Evolutionary conservation across 805 yeast species (phyloP), one percentile per base, ranked within the genome.

Genomic region (Scheffersomyces stipitis): DNA sequence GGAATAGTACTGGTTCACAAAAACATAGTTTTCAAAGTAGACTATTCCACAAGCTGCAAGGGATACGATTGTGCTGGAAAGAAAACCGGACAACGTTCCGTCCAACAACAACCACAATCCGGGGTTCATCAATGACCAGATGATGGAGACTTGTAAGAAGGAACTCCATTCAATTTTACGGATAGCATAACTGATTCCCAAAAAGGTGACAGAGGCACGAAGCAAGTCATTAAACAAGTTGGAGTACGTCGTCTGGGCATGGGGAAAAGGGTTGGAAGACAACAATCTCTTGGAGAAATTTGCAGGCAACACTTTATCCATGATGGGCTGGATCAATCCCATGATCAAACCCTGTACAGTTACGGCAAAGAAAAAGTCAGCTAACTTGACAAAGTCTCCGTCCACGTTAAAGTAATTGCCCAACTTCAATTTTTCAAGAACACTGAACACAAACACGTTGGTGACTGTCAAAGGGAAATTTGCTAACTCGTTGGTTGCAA

Each of bases 121-220:
- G 0, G 84, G 75, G 57, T 81, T 81, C 37, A 82, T 62, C 15
- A 78, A 57, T 9, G 78, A 65, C 83, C 87, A 83, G 3, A 81
- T 69, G 30, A 76, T 60, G 3, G 83, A 71, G 9, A 84, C 82
- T 50, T 85, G 89, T 29, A 79, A 60, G 14, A 80, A 71, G 0
- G 83, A 74, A 33, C 71, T 61, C 91, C 91, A 84, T 48, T 81
- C 83, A 26, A 81, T 66, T 45, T 77, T 80, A 47, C 86, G 72
- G 23, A 85, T 72, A 16, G 87, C 88, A 51, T 80, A 84, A 4
- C 81, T 72, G 24, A 85, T 75, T 3, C 95, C 95, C 29, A 84
- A 61, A 48, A 83, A 73, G 3, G 87, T 83, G 38, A 83, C 75
- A 31, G 69, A 58, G 15, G 80, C 60, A 23, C 75, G 51, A 15